These are phyloP conservation scores for Globisporangium parvum DNA, from an alignment of 352 stramenopile genomes.

Conservation along the genomic window DNA sequence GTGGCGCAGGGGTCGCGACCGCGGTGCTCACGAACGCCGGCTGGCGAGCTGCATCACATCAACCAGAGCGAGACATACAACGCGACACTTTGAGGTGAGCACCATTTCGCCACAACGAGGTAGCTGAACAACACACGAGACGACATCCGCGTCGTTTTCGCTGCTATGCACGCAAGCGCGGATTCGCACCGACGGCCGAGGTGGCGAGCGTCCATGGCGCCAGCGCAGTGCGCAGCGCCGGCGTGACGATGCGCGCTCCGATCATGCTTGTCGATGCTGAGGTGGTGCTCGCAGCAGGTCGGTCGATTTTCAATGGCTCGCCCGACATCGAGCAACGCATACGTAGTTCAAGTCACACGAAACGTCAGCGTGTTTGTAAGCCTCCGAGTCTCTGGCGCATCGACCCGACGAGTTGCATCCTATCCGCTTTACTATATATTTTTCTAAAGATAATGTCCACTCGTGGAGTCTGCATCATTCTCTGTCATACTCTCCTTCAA, in stretches of 20 bases:
- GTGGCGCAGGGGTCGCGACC: background rate
- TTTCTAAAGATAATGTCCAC: background rate
- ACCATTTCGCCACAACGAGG: background rate
- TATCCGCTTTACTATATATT: background rate
- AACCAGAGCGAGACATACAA: background rate
- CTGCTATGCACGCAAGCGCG: background rate
- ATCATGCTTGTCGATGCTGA: slow-evolving; percentile 5
- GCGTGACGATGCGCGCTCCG: slow-evolving; percentile 15
- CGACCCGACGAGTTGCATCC: too few species aligned
- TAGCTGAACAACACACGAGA: background rate
- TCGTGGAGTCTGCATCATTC: background rate
- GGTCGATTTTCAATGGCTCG: slow-evolving; percentile 15
- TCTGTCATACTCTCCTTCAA: background rate
- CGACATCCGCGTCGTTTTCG: too few species aligned
- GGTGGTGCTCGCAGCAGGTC: background rate
- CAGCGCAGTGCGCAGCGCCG: slow-evolving; percentile 28
- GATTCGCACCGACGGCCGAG: slow-evolving; percentile 10
- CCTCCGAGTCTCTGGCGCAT: background rate
- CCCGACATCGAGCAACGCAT: background rate
- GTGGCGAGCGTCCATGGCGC: slow-evolving; percentile 23
- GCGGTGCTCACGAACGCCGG: slow-evolving; percentile 9
- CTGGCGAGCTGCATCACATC: slow-evolving; percentile 5
- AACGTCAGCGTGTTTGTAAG: background rate
- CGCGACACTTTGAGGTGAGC: background rate
- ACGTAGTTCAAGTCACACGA: background rate